Percentiles rank a stretch among this genome's conserved stretches.
phyloP scores from a whole-genome alignment of 331 rosid genomes.

The Malus hybrid region DNA sequence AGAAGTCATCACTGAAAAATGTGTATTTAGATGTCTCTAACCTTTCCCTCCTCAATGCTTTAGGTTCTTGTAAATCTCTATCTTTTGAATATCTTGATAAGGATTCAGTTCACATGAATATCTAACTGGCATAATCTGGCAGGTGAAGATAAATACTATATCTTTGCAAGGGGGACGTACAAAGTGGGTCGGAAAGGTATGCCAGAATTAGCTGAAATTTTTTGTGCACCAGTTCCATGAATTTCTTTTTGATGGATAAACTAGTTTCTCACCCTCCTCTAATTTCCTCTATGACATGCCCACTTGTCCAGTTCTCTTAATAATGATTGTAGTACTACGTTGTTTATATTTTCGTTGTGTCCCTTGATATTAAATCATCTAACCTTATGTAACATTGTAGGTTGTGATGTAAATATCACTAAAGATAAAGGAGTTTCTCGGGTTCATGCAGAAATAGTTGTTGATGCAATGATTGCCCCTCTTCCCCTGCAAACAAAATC shows the following conservation, averaged over 20 bases:
- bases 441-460: conserved; percentile 79
- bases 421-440: conserved; percentile 95
- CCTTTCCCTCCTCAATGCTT: background rate
- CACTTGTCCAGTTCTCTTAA: background rate
- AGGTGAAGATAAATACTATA: conserved; percentile 79
- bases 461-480: conserved; percentile 49
- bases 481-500: conserved; percentile 23
- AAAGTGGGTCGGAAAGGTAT: conserved; percentile 95
- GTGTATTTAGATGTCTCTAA: background rate
- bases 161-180: conserved; percentile 61
- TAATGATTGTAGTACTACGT: background rate
- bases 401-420: conserved; percentile 70
- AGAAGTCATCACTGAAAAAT: background rate
- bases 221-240: background rate
- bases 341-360: background rate
- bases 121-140: conserved; percentile 16
- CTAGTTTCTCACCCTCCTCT: background rate
- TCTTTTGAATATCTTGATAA: background rate
- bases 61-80: background rate
- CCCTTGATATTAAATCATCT: conserved; percentile 3
- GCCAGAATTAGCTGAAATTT: background rate
- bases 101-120: background rate
- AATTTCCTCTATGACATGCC: background rate
- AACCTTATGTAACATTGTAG: conserved; percentile 27
- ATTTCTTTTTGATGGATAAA: background rate